phyloP scores from a whole-genome alignment of 2,329 filamentous ascomycete genomes.

The Neonectria faginata region DNA sequence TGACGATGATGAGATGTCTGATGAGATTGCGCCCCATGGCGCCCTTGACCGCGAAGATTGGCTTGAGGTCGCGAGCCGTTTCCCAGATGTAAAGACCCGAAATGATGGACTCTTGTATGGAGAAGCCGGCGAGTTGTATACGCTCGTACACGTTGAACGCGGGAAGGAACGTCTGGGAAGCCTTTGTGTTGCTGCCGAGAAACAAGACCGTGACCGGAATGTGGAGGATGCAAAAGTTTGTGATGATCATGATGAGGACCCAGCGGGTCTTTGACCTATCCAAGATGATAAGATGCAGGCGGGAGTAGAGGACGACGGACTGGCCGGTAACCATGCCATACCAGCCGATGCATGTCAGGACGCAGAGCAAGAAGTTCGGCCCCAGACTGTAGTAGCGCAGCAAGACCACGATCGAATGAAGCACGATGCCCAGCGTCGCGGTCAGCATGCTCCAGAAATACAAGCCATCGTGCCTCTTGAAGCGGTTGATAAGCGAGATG shows the following conservation, averaged over 20 bases:
- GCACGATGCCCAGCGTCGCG: neutral
- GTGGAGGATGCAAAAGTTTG: neutral
- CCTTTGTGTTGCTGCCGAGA: constrained; percentile 2
- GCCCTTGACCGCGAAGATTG: neutral
- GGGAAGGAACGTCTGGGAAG: neutral
- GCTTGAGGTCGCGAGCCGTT: neutral
- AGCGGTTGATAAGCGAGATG: neutral
- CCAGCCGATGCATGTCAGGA: constrained; percentile 3
- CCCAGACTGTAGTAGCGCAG: constrained; percentile 3
- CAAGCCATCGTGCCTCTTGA: neutral
- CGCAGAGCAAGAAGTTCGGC: neutral
- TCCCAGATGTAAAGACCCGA: constrained; percentile 4
- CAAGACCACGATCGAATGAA: neutral
- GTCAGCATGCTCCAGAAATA: constrained; percentile 7
- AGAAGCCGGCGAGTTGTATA: constrained; percentile 2
- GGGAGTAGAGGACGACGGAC: constrained; percentile 2
- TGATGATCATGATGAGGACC: neutral
- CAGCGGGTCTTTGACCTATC: neutral
- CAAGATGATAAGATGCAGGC: neutral
- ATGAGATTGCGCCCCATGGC: constrained; percentile 1
- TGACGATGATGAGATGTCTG: constrained; percentile 1
- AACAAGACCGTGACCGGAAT: neutral
- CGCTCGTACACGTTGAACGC: constrained; percentile 8
- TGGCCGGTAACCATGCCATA: constrained; percentile 6
- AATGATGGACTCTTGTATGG: constrained; percentile 2